Base-by-base conservation (phyloP, 148 eudicot species). In the Silene latifolia region DNA sequence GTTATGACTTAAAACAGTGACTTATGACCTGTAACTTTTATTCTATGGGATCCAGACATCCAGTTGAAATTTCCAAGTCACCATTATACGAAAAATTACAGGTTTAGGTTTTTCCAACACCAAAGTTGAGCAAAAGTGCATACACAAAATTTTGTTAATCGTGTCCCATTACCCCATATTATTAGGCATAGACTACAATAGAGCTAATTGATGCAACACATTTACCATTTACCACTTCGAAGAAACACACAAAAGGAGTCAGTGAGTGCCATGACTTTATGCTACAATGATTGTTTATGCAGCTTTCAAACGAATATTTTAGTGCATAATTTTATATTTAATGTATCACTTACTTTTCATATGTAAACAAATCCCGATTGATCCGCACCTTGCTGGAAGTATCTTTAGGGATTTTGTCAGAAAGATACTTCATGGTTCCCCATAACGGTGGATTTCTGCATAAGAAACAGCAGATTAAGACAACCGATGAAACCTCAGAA, bases 371-470 rank as follows among this genome's bases (percentile, higher is more conserved):
- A 83, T 95, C 99, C 87, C 86, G 84, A 86, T 95, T 95, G 83
- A 95, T 92, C 73, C 96, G 93, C 81, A 95, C 94, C 84, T 92
- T 95, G 89, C 96, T 95, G 59, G 92, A 86, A 63, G 96, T 95
- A 69, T 95, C 99, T 84, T 95, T 95, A 1, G 99, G 97, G 68
- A 95, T 95, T 79, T 95, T 95, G 80, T 95, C 99, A 57, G 89
- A 82, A 17, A 95, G 93, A 84, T 81, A 92, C 85, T 95, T 95
- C 97, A 95, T 95, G 69, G 97, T 95, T 83, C 99, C 99, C 99
- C 97, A 95, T 29, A 85, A 88, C 72, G 96, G 96, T 68, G 97
- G 93, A 81, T 87, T 92, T 82, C 99, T 95, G 89, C 85, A 91
- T 13, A 71, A 82, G 42, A 56, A 75, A 76, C 51, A 29, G 21